Evolutionary conservation across 768 basidiomycete species (phyloP).

Genomic region (Kwoniella heveanensis): DNA sequence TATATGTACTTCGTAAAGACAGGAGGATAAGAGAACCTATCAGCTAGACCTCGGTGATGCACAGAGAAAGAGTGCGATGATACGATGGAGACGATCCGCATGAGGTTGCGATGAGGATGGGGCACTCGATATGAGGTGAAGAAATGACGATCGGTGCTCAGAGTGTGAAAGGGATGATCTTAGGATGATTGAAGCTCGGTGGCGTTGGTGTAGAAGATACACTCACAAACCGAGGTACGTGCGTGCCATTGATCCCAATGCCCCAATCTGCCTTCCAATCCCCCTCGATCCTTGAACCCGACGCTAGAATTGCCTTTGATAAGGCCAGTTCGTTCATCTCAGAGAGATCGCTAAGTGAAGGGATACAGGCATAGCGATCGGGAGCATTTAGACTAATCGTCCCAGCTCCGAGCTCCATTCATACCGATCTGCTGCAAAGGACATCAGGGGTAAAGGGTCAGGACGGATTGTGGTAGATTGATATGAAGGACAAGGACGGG

Average conservation of each 20-base stretch:
- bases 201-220: neutral
- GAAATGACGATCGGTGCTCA: neutral
- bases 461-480: neutral
- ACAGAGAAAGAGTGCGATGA: neutral
- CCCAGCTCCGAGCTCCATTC: no score
- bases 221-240: conserved; percentile 3
- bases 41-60: neutral
- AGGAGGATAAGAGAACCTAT: neutral
- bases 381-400: no score
- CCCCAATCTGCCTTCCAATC: neutral
- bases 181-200: neutral
- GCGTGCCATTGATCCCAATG: neutral
- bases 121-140: neutral
- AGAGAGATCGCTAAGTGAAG: no score
- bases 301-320: neutral
- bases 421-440: neutral
- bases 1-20: neutral
- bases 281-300: neutral
- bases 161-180: neutral
- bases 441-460: neutral
- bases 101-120: neutral
- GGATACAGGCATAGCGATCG: no score
- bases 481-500: neutral
- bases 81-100: neutral
- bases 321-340: neutral